Evolutionary conservation across 805 yeast genomes (phyloP).

Genomic region (Naumovozyma baii): DNA sequence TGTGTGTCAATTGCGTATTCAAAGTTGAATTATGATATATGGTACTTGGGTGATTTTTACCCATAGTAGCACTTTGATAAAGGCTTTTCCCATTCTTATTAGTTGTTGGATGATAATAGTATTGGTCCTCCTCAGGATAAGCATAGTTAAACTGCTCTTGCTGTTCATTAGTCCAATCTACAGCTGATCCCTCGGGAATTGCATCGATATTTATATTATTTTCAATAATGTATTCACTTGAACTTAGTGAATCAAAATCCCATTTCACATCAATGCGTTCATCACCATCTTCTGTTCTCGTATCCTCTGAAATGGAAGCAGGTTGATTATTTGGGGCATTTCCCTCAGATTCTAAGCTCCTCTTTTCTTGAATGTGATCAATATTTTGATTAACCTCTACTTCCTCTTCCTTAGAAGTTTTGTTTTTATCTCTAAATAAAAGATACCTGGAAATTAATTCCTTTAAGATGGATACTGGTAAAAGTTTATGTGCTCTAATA

Average conservation of each 20-base stretch:
- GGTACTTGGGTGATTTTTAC: constrained; percentile 19
- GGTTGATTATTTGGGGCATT: constrained; percentile 4
- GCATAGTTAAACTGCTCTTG: constrained; percentile 23
- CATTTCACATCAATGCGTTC: constrained; percentile 51
- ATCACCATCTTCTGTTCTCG: constrained; percentile 7
- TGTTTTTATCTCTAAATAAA: constrained; percentile 62
- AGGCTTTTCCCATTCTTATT: constrained; percentile 12
- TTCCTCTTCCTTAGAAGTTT: constrained; percentile 35
- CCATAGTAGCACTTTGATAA: constrained; percentile 26
- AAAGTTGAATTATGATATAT: constrained; percentile 22
- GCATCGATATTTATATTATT: constrained; percentile 46
- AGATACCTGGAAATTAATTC: constrained; percentile 69
- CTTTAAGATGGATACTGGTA: constrained; percentile 51
- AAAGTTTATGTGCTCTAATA: constrained; percentile 49
- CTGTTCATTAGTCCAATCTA: constrained; percentile 19
- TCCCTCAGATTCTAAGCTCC: constrained; percentile 25
- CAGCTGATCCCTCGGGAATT: constrained; percentile 23
- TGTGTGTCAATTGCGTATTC: constrained; percentile 18
- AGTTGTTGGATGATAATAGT: constrained; percentile 19
- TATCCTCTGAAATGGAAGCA: constrained; percentile 1
- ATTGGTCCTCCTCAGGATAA: constrained; percentile 28
- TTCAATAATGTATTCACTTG: constrained; percentile 63
- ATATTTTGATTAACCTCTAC: constrained; percentile 8
- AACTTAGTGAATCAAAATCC: constrained; percentile 81
- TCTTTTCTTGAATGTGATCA: background rate